Evolutionary conservation across 2,329 filamentous ascomycete genomes (phyloP), one percentile per base, ranked within the genome.

Genomic region (Torrubiella hemipterigena): DNA sequence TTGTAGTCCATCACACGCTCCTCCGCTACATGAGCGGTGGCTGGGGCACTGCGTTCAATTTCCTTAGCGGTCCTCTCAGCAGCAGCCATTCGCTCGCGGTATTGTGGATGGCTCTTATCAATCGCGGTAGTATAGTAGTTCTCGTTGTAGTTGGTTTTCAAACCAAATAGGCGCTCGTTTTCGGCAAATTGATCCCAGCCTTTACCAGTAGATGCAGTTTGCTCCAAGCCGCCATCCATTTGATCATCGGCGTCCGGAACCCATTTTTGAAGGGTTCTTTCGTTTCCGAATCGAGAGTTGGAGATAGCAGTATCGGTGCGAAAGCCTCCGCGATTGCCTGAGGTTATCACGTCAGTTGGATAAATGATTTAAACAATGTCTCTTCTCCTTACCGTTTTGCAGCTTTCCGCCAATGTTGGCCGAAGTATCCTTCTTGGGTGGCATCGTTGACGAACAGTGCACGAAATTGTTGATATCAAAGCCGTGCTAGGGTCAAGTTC

Each of bases 171-270:
- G 34, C 76, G 70, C 56, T 93, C 83, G 48, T 96, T 96, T 39
- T 73, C 78, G 35, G 83, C 81, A 49, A 98, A 98, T 54, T 98
- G 91, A 52, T 98, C 89, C 91, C 91, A 98, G 8, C 59, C 63
- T n/a, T n/a, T n/a, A 6, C 59, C 62, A 12, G 56, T 48, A 31
- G 51, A 55, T n/a, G 51, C 44, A 3, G 65, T 45, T 30, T 62
- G 73, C 46, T 91, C 85, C 16, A 95, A 65, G 29, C 80, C 79
- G 41, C 82, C 66, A 47, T 87, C 79, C 24, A 72, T 54, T 17
- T 69, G 68, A 39, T 78, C 75, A 26, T 37, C 46, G 12, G 67
- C 54, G 41, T 77, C 77, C 6, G 83, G 75, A 33, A 86, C 73
- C 86, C 87, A 96, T 44, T 70, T 77, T 50, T 94, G 77, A 24